Percentiles rank a stretch among this genome's conserved stretches.
These are phyloP conservation scores for Camellia japonica DNA, from an alignment of 148 eudicot genomes.

Conservation along the genomic window DNA sequence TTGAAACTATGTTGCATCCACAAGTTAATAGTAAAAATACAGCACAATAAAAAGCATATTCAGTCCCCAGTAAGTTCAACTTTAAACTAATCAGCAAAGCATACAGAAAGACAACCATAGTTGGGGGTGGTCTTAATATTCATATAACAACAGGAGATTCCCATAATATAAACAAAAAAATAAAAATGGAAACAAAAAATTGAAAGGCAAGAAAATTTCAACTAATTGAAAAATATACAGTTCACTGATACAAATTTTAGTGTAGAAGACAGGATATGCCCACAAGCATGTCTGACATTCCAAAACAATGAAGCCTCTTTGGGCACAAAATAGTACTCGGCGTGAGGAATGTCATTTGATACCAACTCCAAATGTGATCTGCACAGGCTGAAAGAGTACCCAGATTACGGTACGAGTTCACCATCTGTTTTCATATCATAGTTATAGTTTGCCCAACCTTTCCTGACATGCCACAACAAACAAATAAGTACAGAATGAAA, in stretches of 20 bases:
- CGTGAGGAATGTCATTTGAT: background rate
- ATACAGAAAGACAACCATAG: no score
- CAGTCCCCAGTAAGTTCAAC: no score
- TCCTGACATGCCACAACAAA: conserved; percentile 38
- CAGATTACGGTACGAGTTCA: background rate
- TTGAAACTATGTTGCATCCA: no score
- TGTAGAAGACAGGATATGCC: conserved; percentile 2
- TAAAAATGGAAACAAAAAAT: no score
- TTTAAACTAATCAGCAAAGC: no score
- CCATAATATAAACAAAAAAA: no score
- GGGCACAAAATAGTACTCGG: background rate
- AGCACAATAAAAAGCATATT: no score
- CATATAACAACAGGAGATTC: no score
- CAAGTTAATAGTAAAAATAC: no score
- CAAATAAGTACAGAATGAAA: background rate
- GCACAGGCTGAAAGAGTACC: background rate
- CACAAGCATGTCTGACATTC: background rate
- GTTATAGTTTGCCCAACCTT: conserved; percentile 41
- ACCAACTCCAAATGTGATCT: background rate
- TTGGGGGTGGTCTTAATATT: no score
- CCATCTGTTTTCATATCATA: background rate
- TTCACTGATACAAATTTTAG: background rate
- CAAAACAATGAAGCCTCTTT: background rate
- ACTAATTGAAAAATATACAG: background rate
- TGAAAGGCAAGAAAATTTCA: background rate